Percentiles rank a stretch among this genome's conserved stretches.
Conservation (phyloP, 805 yeast species). For the Clavispora asparagi region DNA sequence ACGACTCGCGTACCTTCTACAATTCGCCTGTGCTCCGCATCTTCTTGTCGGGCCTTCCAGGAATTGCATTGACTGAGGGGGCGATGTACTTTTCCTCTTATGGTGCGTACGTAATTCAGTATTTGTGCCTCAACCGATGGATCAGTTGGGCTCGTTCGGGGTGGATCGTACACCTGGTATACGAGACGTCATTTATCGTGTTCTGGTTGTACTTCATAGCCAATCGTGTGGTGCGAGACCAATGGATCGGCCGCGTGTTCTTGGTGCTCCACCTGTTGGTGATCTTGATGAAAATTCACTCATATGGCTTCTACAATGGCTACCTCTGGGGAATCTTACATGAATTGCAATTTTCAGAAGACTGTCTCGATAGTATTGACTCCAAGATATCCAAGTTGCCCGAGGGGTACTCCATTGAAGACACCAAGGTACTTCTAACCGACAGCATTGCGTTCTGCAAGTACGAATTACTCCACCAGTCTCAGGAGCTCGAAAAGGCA, state of each 20-base stretch:
- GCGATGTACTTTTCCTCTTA: slow-evolving; percentile 69
- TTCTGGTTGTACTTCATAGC: slow-evolving; percentile 57
- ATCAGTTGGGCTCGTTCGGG: slow-evolving; percentile 65
- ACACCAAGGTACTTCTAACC: slow-evolving; percentile 9
- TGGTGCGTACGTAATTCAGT: slow-evolving; percentile 55
- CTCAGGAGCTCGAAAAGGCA: slow-evolving; percentile 20
- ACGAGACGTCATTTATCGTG: slow-evolving; percentile 50
- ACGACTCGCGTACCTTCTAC: slow-evolving; percentile 37
- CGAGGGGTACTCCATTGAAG: slow-evolving; percentile 22
- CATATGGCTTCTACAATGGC: slow-evolving; percentile 89
- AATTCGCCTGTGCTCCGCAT: slow-evolving; percentile 53
- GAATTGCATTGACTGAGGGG: slow-evolving; percentile 71
- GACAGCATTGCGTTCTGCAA: slow-evolving; percentile 63
- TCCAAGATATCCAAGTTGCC: slow-evolving; percentile 27
- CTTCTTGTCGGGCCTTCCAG: slow-evolving; percentile 55
- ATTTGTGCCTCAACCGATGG: slow-evolving; percentile 37
- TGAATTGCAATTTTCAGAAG: slow-evolving; percentile 50
- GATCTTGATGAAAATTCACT: slow-evolving; percentile 90
- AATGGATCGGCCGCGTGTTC: slow-evolving; percentile 91
- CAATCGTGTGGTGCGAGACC: slow-evolving; percentile 41
- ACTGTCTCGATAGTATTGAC: slow-evolving; percentile 22
- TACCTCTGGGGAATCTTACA: slow-evolving; percentile 64
- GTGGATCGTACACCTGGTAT: slow-evolving; percentile 50
- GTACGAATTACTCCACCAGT: slow-evolving; percentile 63
- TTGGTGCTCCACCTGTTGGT: slow-evolving; percentile 81